Evolutionary conservation across 2,329 filamentous ascomycete species (phyloP).

Genomic region (Acrocalymma vagum): DNA sequence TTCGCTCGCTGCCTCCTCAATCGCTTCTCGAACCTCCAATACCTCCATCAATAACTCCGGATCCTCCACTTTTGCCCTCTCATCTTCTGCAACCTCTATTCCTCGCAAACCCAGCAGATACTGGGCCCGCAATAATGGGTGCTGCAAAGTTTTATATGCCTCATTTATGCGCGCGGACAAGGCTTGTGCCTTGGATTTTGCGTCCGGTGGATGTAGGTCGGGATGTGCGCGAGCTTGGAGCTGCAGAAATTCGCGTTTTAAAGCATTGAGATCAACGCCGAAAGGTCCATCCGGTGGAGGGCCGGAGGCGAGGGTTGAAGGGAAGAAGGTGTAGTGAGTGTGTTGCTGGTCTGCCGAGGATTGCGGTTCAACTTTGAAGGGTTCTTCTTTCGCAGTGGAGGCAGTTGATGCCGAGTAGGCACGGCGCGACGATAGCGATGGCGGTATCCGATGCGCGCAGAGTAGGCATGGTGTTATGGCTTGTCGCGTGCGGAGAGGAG

Average conservation of each 20-base stretch:
- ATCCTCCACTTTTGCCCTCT: constrained; percentile 75
- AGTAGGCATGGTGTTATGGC: constrained; percentile 31
- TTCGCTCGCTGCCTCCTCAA: constrained; percentile 66
- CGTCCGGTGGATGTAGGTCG: constrained; percentile 64
- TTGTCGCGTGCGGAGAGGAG: constrained; percentile 24
- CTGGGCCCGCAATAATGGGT: constrained; percentile 84
- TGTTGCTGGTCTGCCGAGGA: constrained; percentile 24
- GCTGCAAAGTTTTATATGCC: constrained; percentile 84
- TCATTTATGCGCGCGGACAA: constrained; percentile 87
- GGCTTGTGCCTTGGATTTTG: constrained; percentile 73
- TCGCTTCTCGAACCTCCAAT: constrained; percentile 75
- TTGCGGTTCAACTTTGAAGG: constrained; percentile 15
- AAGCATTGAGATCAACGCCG: constrained; percentile 71
- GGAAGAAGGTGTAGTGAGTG: constrained; percentile 91
- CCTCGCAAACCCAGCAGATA: constrained; percentile 79
- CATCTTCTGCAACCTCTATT: constrained; percentile 81
- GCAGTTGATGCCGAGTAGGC: constrained; percentile 30
- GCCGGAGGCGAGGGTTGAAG: constrained; percentile 75
- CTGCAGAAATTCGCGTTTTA: constrained; percentile 86
- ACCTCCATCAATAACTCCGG: constrained; percentile 78
- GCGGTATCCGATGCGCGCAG: constrained; percentile 25
- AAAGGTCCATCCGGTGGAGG: constrained; percentile 83
- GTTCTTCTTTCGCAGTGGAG: constrained; percentile 20
- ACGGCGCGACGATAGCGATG: constrained; percentile 21
- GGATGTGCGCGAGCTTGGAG: constrained; percentile 82